phyloP scores from a whole-genome alignment of 495 filamentous ascomycete genomes.

The Neurospora intermedia region DNA sequence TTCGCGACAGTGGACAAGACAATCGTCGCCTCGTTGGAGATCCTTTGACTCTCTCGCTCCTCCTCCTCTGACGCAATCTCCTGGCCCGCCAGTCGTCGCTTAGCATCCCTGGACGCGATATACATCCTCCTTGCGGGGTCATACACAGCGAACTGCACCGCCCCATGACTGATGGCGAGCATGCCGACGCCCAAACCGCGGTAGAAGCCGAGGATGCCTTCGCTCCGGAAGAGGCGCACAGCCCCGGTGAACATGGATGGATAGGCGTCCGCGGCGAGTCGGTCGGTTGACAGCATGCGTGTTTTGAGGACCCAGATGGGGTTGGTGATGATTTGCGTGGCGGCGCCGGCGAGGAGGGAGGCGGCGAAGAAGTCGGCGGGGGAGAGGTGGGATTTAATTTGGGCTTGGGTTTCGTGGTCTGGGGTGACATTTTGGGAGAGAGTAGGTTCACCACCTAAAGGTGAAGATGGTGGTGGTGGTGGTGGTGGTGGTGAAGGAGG shows the following conservation, averaged over 20 bases:
- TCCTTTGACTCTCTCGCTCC: slow-evolving; percentile 20
- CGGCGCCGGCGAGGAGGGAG: slow-evolving; percentile 60
- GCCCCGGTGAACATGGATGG: slow-evolving; percentile 60
- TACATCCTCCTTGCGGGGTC: slow-evolving; percentile 65
- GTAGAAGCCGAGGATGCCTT: slow-evolving; percentile 73
- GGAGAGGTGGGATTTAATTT: slow-evolving; percentile 31
- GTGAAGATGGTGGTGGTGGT: neutral
- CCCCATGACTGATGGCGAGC: slow-evolving; percentile 88
- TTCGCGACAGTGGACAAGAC: slow-evolving; percentile 73
- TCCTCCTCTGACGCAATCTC: neutral
- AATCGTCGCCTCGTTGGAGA: slow-evolving; percentile 69
- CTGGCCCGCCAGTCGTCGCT: neutral
- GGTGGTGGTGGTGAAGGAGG: neutral
- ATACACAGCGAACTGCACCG: slow-evolving; percentile 93
- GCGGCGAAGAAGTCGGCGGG: slow-evolving; percentile 75
- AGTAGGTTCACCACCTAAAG: neutral
- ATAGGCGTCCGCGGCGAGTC: slow-evolving; percentile 66
- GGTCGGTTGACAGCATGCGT: slow-evolving; percentile 82
- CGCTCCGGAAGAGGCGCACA: slow-evolving; percentile 47
- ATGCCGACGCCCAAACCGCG: slow-evolving; percentile 72
- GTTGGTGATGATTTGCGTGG: slow-evolving; percentile 78
- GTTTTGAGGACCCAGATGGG: slow-evolving; percentile 99
- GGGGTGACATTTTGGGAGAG: neutral
- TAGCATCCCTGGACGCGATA: slow-evolving; percentile 24
- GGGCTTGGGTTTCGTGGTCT: neutral